Base-by-base conservation (phyloP, 768 basidiomycete genomes). In the Floccularia luteovirens region DNA sequence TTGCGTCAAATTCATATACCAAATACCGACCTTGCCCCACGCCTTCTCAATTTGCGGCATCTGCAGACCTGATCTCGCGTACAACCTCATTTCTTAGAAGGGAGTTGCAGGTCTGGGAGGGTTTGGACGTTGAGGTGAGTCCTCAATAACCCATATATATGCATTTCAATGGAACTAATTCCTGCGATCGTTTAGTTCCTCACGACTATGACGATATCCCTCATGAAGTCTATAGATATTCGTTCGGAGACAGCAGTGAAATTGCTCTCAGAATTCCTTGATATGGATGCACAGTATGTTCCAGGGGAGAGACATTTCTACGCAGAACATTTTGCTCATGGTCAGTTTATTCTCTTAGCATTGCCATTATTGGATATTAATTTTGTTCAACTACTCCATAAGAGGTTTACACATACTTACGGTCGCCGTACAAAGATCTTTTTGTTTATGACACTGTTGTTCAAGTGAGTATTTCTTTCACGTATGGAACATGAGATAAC, bases 311-410 rank as follows among this genome's bases (percentile, higher is more conserved):
- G 79, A 40, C 69, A 74, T 43, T 59, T 67, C 19, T 86, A 89
- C 49, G 86, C 92, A 8, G 92, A 97, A 55, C 92, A 96, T 59
- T 93, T 96, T 62, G 88, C 84, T 5, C 92, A 97, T 61, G 90
- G 90, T 89, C 50, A 49, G 74, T 59, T n/a, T 38, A 32, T 19
- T 37, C 47, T 32, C 10, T n/a, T 46, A 23, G 7, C 11, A 34
- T 8, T 34, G 33, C 33, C 30, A n/a, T 24, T 38, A 17, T 22
- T 38, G n/a, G 11, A 20, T 17, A 5, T 28, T 39, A 8, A 12
- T 39, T 33, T 10, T 16, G 4, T 31, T 24, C 24, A 25, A n/a
- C 31, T 28, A 22, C 47, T n/a, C 12, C 19, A 10, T 10, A 8
- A 92, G 92, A 97, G 61, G 72, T 96, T 27, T 96, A 94, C 56